A percentile compares a stretch with the other conserved stretches of the same genome.
Evolutionary conservation across 140 eudicot genomes (phyloP).

Genomic region (Anethum foeniculum): DNA sequence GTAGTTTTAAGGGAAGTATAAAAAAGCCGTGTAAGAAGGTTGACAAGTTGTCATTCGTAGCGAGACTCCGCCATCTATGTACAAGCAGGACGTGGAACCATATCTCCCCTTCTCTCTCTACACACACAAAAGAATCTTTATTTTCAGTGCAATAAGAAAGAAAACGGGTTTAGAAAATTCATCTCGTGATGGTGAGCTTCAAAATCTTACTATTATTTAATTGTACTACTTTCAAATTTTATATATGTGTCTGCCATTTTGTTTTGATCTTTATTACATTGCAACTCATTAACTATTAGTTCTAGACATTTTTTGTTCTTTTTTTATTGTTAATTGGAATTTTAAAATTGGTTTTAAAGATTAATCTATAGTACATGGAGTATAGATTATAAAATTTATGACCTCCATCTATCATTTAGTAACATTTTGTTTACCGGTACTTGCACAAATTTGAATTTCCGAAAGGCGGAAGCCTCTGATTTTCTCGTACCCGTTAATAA

Average conservation of each 20-base stretch:
- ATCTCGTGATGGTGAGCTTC: no score
- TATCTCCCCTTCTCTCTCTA: no score
- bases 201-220: neutral
- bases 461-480: neutral
- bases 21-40: no score
- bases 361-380: neutral
- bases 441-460: neutral
- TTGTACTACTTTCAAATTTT: neutral
- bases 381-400: neutral
- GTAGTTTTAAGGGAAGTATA: no score
- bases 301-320: neutral
- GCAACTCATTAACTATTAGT: neutral
- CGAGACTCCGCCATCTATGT: no score
- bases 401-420: neutral
- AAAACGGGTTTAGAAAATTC: no score
- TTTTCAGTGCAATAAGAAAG: no score
- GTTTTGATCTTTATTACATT: neutral
- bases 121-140: no score
- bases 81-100: no score
- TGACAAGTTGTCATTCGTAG: no score
- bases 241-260: no score
- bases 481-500: no score
- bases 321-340: neutral
- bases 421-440: neutral
- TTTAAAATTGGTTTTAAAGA: neutral